phyloP scores from a whole-genome alignment of 2,329 filamentous ascomycete genomes.

The Trichoderma sp. region DNA sequence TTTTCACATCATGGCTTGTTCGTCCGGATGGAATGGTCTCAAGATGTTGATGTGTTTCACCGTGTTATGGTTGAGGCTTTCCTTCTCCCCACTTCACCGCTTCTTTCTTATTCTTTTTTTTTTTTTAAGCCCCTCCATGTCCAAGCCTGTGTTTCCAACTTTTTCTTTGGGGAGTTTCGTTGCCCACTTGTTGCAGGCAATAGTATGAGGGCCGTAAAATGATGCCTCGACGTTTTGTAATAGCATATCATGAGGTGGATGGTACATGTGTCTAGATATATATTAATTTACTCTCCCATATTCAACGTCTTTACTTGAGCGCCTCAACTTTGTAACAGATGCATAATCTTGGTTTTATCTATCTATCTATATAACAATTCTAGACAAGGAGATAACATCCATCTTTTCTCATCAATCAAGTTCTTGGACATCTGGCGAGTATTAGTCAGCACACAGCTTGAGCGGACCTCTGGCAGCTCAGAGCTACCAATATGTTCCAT shows the following conservation, averaged over 20 bases:
- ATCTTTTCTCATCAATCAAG: background rate
- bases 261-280: conserved; percentile 1
- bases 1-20: conserved; percentile 62
- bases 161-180: background rate
- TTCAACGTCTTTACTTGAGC: background rate
- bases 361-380: too few species aligned
- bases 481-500: background rate
- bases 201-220: background rate
- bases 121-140: background rate
- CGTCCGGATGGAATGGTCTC: conserved; percentile 25
- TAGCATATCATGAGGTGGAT: background rate
- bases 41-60: background rate
- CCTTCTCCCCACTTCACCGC: background rate
- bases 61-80: background rate
- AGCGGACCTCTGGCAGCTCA: background rate
- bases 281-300: conserved; percentile 2
- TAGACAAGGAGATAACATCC: too few species aligned
- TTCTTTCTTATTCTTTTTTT: background rate
- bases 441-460: background rate
- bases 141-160: background rate
- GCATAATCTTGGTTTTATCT: too few species aligned
- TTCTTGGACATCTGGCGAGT: background rate
- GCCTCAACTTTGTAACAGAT: background rate
- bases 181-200: background rate
- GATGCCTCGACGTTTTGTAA: background rate